phyloP scores from a whole-genome alignment of 441 rosid genomes.

The Viola pubescens region DNA sequence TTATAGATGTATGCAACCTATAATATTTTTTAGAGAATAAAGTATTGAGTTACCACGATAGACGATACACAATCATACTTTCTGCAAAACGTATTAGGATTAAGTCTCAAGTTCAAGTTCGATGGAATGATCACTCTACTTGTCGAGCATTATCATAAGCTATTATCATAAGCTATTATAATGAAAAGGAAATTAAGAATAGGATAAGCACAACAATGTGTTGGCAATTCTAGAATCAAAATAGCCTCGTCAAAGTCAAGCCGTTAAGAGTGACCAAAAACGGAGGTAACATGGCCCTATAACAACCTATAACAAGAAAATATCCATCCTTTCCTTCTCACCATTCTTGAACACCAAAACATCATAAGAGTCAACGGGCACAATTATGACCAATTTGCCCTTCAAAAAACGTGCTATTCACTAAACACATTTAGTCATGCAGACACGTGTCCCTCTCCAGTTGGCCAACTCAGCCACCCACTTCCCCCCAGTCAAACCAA shows the following conservation, averaged over 20 bases:
- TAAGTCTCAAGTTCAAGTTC: no score
- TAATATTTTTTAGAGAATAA: no score
- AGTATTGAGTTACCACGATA: no score
- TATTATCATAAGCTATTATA: background rate
- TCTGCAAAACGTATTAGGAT: no score
- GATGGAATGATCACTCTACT: no score
- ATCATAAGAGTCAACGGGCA: background rate
- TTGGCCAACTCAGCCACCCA: slow-evolving; percentile 12
- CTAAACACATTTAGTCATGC: background rate
- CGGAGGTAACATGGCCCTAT: background rate
- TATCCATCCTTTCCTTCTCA: background rate
- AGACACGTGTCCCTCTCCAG: slow-evolving; percentile 6
- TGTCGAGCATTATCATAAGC: background rate
- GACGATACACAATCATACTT: no score
- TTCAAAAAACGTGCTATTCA: background rate
- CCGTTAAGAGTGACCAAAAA: background rate
- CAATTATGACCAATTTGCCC: background rate
- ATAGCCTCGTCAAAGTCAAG: slow-evolving; percentile 10
- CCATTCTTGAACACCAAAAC: background rate
- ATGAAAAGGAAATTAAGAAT: background rate
- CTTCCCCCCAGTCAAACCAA: slow-evolving; percentile 11
- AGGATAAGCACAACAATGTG: background rate
- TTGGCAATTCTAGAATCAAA: background rate
- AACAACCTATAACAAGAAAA: background rate
- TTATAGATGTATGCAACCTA: no score